Base-by-base conservation (phyloP, 2,329 filamentous ascomycete species). In the Ceratocystis huliohia region DNA sequence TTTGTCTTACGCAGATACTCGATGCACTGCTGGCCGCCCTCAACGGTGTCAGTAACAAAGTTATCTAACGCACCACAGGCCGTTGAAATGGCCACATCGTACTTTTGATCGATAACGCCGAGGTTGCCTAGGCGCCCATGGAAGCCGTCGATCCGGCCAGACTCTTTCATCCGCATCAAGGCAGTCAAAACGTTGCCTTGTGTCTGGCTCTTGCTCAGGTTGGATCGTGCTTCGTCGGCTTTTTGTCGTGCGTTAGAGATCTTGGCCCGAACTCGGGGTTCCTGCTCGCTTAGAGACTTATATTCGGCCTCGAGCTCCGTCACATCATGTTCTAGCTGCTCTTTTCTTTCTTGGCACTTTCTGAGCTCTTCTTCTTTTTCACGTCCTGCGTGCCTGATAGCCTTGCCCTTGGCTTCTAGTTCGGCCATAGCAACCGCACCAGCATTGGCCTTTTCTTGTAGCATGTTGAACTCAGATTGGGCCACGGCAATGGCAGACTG, bases 1-100 rank as follows among this genome's bases (percentile, higher is more conserved):
- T 96, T 96, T 72, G 96, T 99, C 80, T 97, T 99, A 66, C 94
- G 86, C 13, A 99, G 82, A 73, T 99, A 94, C 73, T 97, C 94
- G 69, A 99, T 97, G 75, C 95, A 99, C 74, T 97, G 92, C 75
- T 99, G 94, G 70, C 92, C 94, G 67, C 91, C 89, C 72, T 97
- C 94, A 15, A 97, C 93, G 0, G 90, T 92, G 72, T 97, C 94
- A 0, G 96, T 96, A 8, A 99, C 93, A 76, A 99, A 92, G 73
- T 97, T 96, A 75, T 99, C 91, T 8, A 99, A 83, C 1, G 88
- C 83, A 59, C 89, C 87, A 71, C 94, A 97, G 10, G 94, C 95
- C 0, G 94, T 99, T 0, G 95, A 99, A 68, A 99, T 96, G n/a
- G 94, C 94, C 56, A 99, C 85, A 72, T 99, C 94, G 75, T 96